Evolutionary conservation across 2,329 filamentous ascomycete species (phyloP), one percentile per base, ranked within the genome.

Genomic region (Pyricularia pennisetigena): DNA sequence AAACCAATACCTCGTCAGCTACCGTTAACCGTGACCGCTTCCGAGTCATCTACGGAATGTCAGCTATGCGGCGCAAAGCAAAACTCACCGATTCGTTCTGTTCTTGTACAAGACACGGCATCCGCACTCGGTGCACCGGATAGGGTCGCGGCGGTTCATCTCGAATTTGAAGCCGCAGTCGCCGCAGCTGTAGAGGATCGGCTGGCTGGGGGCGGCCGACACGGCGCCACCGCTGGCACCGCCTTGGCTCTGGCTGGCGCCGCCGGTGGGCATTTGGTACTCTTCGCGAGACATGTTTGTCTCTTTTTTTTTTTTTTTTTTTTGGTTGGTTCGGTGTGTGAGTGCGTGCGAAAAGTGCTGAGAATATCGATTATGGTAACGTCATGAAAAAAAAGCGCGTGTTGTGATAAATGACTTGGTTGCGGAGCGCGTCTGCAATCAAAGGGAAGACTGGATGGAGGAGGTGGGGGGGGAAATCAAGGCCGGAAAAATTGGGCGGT

Each of bases 51-150:
- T 16, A 24, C 28, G 65, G 5, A 23, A 64, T 26, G 23, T 35
- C 10, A 12, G 32, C 10, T 6, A 12, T 14, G 32, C n/a, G 32
- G 10, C 1, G 2, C 2, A 10, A 35, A 63, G 41, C 64, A 32
- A 67, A 69, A 81, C 90, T 80, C 78, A 97, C 95, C 95, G 88
- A 85, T 97, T 97, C 63, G 95, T 99, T 76, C 95, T 83, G 86
- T 97, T 92, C 87, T 99, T 99, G 82, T 98, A 98, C 73, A 99
- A 81, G 70, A 99, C 93, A 72, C 95, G 89, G 75, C 97, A 95
- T 8, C 95, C 95, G 79, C 95, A 99, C 80, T 94, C 91, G 79
- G 92, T 91, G 84, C 93, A 97, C 30, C 92, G 86, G 73, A 97
- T 94, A 41, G 90, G 88, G 74, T 95, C 92, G 71, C 88, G 90